Conservation (phyloP, 2,329 filamentous ascomycete species). For the Penicillium sp. region DNA sequence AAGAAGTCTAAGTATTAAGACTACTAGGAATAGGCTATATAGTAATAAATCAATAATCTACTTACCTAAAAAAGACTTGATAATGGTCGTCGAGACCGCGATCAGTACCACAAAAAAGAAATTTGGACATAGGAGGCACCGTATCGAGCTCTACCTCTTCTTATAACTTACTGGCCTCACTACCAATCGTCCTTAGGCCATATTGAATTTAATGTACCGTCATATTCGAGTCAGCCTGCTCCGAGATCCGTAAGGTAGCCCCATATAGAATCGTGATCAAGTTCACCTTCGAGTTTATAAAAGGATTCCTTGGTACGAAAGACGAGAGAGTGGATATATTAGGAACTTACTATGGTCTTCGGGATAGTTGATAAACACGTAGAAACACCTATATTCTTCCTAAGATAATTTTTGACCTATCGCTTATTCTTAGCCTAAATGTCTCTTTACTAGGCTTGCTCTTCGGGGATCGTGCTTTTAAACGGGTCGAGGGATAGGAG, state of each 20-base stretch:
- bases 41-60: too few relatives aligned
- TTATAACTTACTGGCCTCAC: slow-evolving; percentile 17
- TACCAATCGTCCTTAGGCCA: slow-evolving; percentile 11
- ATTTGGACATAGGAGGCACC: slow-evolving; percentile 15
- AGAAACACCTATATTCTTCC: slow-evolving; percentile 38
- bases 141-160: slow-evolving; percentile 22
- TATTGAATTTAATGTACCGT: not conserved
- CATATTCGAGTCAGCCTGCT: not conserved
- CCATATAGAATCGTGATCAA: not conserved
- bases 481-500: slow-evolving; percentile 18
- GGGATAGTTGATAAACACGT: too few relatives aligned
- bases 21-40: too few relatives aligned
- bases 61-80: too few relatives aligned
- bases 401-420: slow-evolving; percentile 39
- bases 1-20: too few relatives aligned
- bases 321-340: not conserved
- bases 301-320: not conserved
- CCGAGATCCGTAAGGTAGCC: not conserved
- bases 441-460: slow-evolving; percentile 37
- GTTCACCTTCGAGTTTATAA: not conserved
- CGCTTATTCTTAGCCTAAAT: slow-evolving; percentile 38
- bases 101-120: slow-evolving; percentile 17
- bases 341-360: too few relatives aligned
- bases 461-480: slow-evolving; percentile 15
- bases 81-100: too few relatives aligned